Evolutionary conservation across 2,329 filamentous ascomycete species (phyloP).

Genomic region (Alternaria atra): DNA sequence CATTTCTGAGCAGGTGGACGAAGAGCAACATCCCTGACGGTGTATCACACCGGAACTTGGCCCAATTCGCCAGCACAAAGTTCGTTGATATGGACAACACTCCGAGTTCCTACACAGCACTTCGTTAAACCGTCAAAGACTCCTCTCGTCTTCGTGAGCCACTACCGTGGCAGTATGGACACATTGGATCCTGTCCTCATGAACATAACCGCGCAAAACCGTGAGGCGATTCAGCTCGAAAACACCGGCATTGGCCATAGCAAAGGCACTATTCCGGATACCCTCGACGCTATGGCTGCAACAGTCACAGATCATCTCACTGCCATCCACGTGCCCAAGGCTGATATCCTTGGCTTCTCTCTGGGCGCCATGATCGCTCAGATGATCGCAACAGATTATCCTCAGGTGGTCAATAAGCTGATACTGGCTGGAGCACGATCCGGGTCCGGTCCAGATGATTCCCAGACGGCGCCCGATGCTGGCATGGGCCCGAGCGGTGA

Average conservation of each 20-base stretch:
- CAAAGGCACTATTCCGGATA: not conserved
- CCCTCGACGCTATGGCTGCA: not conserved
- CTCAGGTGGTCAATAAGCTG: not conserved
- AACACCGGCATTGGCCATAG: not conserved
- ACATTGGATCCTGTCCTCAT: not conserved
- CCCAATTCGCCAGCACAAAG: too few species aligned
- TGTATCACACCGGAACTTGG: too few species aligned
- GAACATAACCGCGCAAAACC: not conserved
- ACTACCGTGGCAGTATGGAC: not conserved
- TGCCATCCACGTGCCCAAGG: not conserved
- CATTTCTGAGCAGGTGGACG: too few species aligned
- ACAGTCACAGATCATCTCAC: not conserved
- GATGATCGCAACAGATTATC: not conserved
- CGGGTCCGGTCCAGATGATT: not conserved
- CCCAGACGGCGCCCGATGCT: not conserved
- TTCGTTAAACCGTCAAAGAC: not conserved
- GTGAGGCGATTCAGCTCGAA: not conserved
- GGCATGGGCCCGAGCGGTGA: too few species aligned
- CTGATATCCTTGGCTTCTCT: not conserved
- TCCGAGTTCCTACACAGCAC: too few species aligned
- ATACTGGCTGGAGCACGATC: not conserved
- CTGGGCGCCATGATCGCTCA: not conserved
- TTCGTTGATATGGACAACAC: too few species aligned
- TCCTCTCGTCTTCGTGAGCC: not conserved
- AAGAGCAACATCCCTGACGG: too few species aligned